A percentile compares a stretch with the other conserved stretches of the same genome.
Conservation (phyloP, 2,329 filamentous ascomycete genomes). For the Diaporthe sp. region DNA sequence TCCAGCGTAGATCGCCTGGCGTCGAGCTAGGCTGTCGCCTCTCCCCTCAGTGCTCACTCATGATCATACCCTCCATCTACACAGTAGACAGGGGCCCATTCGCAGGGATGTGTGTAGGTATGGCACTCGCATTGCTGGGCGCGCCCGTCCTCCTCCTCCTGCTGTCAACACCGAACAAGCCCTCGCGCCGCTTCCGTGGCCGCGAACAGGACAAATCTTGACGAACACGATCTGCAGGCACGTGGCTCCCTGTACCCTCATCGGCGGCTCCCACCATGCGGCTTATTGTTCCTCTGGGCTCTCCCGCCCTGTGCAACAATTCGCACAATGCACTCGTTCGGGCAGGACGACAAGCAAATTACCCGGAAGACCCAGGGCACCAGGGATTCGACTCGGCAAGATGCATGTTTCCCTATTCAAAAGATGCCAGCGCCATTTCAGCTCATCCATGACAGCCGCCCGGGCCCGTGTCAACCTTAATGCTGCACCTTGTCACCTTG, state of each 20-base stretch:
- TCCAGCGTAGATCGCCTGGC: constrained; percentile 3
- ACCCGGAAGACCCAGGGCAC: neutral
- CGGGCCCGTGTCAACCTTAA: constrained; percentile 21
- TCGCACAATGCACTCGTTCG: constrained; percentile 17
- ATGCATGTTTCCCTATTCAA: constrained; percentile 17
- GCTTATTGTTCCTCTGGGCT: constrained; percentile 21
- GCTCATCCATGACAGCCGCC: constrained; percentile 16
- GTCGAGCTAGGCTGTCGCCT: constrained; percentile 5
- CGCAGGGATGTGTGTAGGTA: neutral
- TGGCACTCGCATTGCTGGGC: neutral
- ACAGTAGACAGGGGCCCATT: no score
- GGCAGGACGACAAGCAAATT: constrained; percentile 21
- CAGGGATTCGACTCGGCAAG: constrained; percentile 12
- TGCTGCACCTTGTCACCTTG: constrained; percentile 26
- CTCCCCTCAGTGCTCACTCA: neutral
- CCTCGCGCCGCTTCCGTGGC: constrained; percentile 1
- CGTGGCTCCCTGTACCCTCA: constrained; percentile 17
- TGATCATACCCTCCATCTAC: neutral
- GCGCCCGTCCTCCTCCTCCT: neutral
- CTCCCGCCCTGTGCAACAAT: constrained; percentile 13
- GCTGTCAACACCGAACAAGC: constrained; percentile 9
- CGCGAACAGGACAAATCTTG: constrained; percentile 12
- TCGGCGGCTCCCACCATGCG: constrained; percentile 23
- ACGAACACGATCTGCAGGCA: constrained; percentile 29
- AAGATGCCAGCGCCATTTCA: constrained; percentile 12